Conservation (phyloP, 352 stramenopile species). For the Phytophthora foliorum region DNA sequence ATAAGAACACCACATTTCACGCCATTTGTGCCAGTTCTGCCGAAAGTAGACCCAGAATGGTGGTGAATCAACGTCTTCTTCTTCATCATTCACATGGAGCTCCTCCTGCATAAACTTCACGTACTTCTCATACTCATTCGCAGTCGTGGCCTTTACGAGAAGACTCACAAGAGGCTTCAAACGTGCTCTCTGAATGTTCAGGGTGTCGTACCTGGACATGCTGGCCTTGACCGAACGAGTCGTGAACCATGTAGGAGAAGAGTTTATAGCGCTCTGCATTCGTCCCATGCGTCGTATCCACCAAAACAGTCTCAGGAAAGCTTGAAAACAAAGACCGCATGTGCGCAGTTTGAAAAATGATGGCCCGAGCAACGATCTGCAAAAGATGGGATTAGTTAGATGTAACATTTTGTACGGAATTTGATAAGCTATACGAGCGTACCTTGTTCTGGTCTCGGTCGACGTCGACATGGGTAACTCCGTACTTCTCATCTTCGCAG, state of each 20-base stretch:
- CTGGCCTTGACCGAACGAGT: neutral
- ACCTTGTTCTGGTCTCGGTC: neutral
- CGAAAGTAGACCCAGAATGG: neutral
- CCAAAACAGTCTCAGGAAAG: too few relatives aligned
- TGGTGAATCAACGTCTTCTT: neutral
- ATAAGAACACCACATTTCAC: constrained; percentile 4
- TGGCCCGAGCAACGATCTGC: neutral
- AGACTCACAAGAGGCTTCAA: too few relatives aligned
- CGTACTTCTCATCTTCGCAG: neutral
- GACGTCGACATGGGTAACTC: neutral
- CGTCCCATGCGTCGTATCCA: neutral
- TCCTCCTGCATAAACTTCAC: neutral
- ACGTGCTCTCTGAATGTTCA: neutral
- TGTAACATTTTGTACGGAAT: too few relatives aligned
- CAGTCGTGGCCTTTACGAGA: too few relatives aligned
- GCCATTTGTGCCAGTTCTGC: constrained; percentile 7
- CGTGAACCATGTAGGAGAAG: neutral
- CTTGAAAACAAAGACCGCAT: too few relatives aligned
- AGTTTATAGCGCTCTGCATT: neutral
- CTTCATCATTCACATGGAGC: neutral
- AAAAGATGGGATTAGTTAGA: too few relatives aligned
- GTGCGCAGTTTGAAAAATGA: too few relatives aligned
- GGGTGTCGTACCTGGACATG: neutral
- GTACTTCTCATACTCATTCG: constrained; percentile 9
- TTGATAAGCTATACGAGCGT: neutral